phyloP scores from a whole-genome alignment of 164 flowering plant species.

The Nymphaea colorata region DNA sequence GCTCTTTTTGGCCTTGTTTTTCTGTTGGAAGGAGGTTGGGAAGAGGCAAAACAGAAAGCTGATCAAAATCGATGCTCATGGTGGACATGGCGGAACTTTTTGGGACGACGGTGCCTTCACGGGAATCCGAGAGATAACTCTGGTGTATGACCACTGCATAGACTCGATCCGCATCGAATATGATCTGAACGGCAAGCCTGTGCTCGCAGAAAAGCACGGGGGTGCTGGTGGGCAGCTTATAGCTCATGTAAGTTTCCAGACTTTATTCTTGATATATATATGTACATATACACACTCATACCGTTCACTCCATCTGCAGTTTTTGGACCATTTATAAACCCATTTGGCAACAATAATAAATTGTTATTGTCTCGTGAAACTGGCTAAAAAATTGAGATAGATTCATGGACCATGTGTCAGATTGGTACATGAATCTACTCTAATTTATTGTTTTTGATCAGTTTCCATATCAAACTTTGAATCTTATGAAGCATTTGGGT shows the following conservation, averaged over 20 bases:
- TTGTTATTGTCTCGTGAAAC: no score
- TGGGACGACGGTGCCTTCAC: slow-evolving; percentile 59
- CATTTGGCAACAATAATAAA: background rate
- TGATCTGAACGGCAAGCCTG: slow-evolving; percentile 45
- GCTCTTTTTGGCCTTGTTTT: background rate
- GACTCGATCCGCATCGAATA: slow-evolving; percentile 49
- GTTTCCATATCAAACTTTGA: no score
- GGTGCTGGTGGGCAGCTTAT: slow-evolving; percentile 35
- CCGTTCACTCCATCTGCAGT: no score
- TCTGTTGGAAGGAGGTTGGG: background rate
- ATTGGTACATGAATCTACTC: no score
- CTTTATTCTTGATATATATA: background rate
- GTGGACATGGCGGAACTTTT: slow-evolving; percentile 47
- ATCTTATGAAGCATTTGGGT: no score
- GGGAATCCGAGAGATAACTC: slow-evolving; percentile 43
- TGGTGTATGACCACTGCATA: slow-evolving; percentile 45
- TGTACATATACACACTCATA: no score
- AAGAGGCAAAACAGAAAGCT: slow-evolving; percentile 12
- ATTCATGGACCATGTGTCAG: no score
- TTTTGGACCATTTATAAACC: background rate
- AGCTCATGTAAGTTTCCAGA: slow-evolving; percentile 20
- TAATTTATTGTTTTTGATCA: no score
- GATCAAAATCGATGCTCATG: slow-evolving; percentile 46
- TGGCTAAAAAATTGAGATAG: no score
- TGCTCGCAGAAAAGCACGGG: slow-evolving; percentile 39